Base-by-base conservation (phyloP, 2,329 filamentous ascomycete genomes). In the Dothidotthia symphoricarpi region DNA sequence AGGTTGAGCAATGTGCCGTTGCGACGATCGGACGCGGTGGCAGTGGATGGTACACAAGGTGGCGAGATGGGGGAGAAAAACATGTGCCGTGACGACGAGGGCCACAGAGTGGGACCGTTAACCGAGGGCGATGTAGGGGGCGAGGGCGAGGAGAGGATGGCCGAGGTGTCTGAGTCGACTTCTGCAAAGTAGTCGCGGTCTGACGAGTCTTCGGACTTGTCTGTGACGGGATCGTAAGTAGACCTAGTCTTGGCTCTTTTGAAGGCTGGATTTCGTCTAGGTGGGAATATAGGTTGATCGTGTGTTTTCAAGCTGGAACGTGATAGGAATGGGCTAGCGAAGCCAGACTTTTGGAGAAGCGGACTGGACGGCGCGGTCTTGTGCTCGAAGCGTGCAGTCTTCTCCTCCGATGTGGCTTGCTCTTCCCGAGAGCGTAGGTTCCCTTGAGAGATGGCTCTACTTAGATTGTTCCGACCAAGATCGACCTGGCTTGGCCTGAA, bases 401-500 rank as follows among this genome's bases (percentile, higher is more conserved):
- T 61, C 24, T 53, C 45, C 14, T 46, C 43, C 5, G 55, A 48
- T 11, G 43, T 39, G 1, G 43, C 28, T 6, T 45, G 29, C 3
- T 57, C 48, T 5, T 22, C 9, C 9, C 5, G 19, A 22, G 19
- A 9, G 9, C 9, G 19, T 6, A 22, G 5, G n/a, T 51, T 40
- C n/a, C 55, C 60, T 33, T 61, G 55, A 3, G 56, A 59, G 15
- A 38, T 44, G 1, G 63, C 57, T 10, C 62, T 44, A 22, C 34
- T 46, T 27, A 61, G 43, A 13, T 48, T 53, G n/a, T 49, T 54
- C 5, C 59, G 34, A 8, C 54, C 53, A 10, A 55, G 45, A 31
- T 61, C 59, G 16, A 79, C 74, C 46, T 84, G 81, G 48, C 78
- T 82, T 34, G 79, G 75, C 19, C 80, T 83, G 55, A 88, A 88